These are phyloP conservation scores for Larix kaempferi DNA, from an alignment of 75 land plant genomes.

Conservation along the genomic window DNA sequence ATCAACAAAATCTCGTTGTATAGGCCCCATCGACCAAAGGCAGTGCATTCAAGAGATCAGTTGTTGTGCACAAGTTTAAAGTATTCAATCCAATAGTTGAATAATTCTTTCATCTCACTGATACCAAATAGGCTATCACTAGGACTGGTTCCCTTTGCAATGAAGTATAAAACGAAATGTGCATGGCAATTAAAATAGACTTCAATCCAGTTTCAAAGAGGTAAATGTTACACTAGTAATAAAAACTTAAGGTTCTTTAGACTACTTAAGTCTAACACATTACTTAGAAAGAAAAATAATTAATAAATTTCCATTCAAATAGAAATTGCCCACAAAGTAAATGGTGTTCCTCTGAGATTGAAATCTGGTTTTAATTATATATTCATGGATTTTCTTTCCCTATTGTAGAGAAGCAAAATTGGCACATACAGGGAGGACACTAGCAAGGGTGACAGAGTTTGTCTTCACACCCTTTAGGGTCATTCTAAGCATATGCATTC, in stretches of 20 bases:
- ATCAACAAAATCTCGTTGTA: conserved; percentile 7
- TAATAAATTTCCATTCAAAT: no score
- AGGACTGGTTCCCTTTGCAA: not conserved
- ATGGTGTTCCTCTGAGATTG: no score
- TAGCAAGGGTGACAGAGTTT: no score
- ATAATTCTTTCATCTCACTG: not conserved
- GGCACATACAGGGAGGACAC: no score
- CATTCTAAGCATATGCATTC: no score
- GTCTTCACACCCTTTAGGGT: no score
- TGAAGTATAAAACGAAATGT: not conserved
- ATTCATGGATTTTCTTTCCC: no score
- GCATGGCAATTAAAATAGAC: not conserved
- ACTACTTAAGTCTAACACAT: no score
- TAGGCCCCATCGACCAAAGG: conserved; percentile 7
- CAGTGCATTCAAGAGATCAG: not conserved
- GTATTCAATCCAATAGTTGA: not conserved
- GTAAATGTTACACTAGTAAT: not conserved
- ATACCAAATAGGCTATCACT: not conserved
- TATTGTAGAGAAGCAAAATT: no score
- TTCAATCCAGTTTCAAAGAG: not conserved
- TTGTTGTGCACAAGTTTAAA: not conserved
- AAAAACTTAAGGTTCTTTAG: not conserved
- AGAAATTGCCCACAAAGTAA: no score
- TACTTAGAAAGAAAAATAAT: no score
- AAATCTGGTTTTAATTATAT: no score